Conservation (phyloP, 2,329 filamentous ascomycete species). For the Didymella lethalis region DNA sequence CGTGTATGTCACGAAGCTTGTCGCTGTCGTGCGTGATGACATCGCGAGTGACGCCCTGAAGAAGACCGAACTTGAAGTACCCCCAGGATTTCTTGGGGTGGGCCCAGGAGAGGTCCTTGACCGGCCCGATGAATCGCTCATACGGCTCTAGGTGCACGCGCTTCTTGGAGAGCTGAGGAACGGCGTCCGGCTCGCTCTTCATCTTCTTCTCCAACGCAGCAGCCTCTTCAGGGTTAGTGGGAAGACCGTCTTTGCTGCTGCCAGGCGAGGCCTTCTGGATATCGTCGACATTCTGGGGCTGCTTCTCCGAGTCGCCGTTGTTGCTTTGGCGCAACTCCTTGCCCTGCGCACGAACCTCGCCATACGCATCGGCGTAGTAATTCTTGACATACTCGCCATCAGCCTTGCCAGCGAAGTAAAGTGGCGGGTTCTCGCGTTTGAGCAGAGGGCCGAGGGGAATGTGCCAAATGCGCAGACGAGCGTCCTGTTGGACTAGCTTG, state of each 20-base stretch:
- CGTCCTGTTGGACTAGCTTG: conserved; percentile 38
- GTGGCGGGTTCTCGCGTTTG: conserved; percentile 48
- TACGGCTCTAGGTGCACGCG: conserved; percentile 44
- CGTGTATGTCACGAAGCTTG: conserved; percentile 51
- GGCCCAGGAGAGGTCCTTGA: conserved; percentile 40
- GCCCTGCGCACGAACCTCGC: conserved; percentile 34
- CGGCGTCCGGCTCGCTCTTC: conserved; percentile 16
- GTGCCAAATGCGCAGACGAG: conserved; percentile 38
- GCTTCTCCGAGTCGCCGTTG: conserved; percentile 17
- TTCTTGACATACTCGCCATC: conserved; percentile 48
- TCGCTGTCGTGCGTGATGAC: conserved; percentile 52
- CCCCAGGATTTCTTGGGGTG: conserved; percentile 48
- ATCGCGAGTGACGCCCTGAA: conserved; percentile 54
- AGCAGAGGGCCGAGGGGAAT: conserved; percentile 51
- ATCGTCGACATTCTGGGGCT: conserved; percentile 14
- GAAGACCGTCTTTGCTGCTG: conserved; percentile 14
- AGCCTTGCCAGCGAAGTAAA: conserved; percentile 53
- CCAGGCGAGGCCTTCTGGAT: conserved; percentile 18
- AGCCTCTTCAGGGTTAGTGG: conserved; percentile 22
- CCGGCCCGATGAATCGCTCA: conserved; percentile 47
- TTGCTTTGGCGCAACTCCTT: conserved; percentile 25
- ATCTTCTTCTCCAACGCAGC: conserved; percentile 26
- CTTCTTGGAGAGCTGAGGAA: conserved; percentile 19
- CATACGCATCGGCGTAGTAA: conserved; percentile 51
- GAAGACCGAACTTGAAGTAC: conserved; percentile 55